A percentile compares a stretch with the other conserved stretches of the same genome.
Evolutionary conservation across 352 stramenopile genomes (phyloP).

Genomic region (Phytophthora fragariae): DNA sequence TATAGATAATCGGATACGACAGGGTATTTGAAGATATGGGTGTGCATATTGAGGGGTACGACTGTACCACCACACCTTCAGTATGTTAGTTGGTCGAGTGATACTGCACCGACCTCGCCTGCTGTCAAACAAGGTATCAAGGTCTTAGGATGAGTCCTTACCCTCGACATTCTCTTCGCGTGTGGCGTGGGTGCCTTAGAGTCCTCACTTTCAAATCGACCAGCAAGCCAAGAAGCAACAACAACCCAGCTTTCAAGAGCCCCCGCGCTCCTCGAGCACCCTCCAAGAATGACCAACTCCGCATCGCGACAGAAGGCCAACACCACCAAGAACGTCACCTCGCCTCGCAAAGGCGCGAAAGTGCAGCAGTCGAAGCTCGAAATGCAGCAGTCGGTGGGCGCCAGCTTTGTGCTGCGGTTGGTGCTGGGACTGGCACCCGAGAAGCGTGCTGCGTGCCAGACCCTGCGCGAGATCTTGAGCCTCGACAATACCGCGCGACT

Average conservation of each 20-base stretch:
- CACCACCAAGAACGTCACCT: neutral
- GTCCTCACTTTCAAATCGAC: neutral
- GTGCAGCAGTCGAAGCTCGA: constrained; percentile 18
- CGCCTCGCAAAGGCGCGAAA: no score
- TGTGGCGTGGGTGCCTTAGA: no score
- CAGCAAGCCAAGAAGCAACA: neutral
- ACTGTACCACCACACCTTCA: no score
- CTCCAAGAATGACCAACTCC: constrained; percentile 20
- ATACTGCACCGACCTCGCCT: no score
- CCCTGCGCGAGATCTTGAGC: constrained; percentile 20
- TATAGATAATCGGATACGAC: no score
- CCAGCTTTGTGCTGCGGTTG: constrained; percentile 8
- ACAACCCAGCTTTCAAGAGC: neutral
- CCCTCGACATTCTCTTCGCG: no score
- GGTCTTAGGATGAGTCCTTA: no score
- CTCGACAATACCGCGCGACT: constrained; percentile 12
- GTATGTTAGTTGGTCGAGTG: no score
- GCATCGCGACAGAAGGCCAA: constrained; percentile 13
- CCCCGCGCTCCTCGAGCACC: neutral
- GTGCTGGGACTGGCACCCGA: constrained; percentile 28
- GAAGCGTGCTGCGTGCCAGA: constrained; percentile 26
- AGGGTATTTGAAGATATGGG: no score
- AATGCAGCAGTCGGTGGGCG: neutral
- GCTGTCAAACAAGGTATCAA: no score
- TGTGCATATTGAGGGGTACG: no score